phyloP scores from a whole-genome alignment of 306 rosid species.

The Ammopiptanthus mongolicus region DNA sequence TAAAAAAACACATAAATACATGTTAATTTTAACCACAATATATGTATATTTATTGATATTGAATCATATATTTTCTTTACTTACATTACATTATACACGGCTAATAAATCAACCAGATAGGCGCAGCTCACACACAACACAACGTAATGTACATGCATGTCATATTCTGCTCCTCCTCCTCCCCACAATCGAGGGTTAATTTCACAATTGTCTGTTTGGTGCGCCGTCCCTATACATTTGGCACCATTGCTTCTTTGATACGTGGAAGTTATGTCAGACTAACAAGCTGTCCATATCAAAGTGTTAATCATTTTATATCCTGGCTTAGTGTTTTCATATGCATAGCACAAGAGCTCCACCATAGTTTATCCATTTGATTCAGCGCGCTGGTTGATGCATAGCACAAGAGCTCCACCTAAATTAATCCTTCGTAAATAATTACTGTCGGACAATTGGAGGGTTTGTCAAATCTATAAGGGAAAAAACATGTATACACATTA shows the following conservation, averaged over 20 bases:
- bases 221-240: conserved; percentile 69
- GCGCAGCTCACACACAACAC: neutral
- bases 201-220: conserved; percentile 44
- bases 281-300: conserved; percentile 48
- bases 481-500: neutral
- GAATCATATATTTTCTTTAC: neutral
- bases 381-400: neutral
- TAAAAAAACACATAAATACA: no score
- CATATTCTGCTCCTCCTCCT: neutral
- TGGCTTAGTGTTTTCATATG: conserved; percentile 25
- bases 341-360: conserved; percentile 30
- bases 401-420: conserved; percentile 3
- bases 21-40: no score
- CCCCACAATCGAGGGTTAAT: conserved; percentile 24
- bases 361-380: neutral
- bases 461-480: neutral
- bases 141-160: neutral
- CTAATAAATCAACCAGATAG: neutral
- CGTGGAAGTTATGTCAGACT: conserved; percentile 37
- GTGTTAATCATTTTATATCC: conserved; percentile 43
- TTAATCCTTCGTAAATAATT: neutral
- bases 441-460: neutral
- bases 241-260: conserved; percentile 40
- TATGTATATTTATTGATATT: no score
- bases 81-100: neutral